phyloP scores from a whole-genome alignment of 2,329 filamentous ascomycete species.

The Claviceps citrina region DNA sequence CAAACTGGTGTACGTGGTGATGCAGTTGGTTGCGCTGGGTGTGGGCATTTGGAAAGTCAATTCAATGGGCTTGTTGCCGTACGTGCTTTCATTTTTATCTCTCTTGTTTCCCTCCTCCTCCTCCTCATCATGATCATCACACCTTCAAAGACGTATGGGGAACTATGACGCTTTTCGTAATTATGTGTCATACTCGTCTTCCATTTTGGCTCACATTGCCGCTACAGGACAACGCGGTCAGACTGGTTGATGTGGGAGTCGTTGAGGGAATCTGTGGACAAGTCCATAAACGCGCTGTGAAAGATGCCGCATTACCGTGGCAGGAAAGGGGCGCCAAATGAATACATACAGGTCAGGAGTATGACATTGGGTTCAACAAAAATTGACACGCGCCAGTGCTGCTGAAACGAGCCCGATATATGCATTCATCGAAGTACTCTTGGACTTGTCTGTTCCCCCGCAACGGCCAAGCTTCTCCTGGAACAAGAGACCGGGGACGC shows the following conservation, averaged over 20 bases:
- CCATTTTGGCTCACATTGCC: background rate
- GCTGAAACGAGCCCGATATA: background rate
- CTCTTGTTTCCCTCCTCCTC: too few relatives aligned
- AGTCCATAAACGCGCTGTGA: constrained; percentile 40
- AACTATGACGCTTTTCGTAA: background rate
- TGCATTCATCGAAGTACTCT: background rate
- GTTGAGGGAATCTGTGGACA: constrained; percentile 52
- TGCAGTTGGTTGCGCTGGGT: constrained; percentile 70
- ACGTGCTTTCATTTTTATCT: constrained; percentile 23
- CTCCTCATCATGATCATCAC: background rate
- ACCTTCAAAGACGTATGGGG: background rate
- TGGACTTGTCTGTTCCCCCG: too few relatives aligned
- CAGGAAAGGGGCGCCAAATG: background rate
- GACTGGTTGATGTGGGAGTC: constrained; percentile 97
- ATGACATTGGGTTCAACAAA: background rate
- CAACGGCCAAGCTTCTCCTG: too few relatives aligned
- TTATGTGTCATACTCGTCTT: too few relatives aligned
- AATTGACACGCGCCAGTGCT: background rate
- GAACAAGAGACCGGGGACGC: too few relatives aligned
- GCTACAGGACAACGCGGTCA: constrained; percentile 67
- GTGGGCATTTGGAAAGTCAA: constrained; percentile 95
- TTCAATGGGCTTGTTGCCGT: constrained; percentile 87
- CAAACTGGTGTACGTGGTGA: constrained; percentile 74
- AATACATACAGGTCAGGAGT: background rate
- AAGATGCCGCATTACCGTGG: background rate